A percentile compares a stretch with the other conserved stretches of the same genome.
Evolutionary conservation across 2,329 filamentous ascomycete species (phyloP).

Genomic region (Diaporthe batatas): DNA sequence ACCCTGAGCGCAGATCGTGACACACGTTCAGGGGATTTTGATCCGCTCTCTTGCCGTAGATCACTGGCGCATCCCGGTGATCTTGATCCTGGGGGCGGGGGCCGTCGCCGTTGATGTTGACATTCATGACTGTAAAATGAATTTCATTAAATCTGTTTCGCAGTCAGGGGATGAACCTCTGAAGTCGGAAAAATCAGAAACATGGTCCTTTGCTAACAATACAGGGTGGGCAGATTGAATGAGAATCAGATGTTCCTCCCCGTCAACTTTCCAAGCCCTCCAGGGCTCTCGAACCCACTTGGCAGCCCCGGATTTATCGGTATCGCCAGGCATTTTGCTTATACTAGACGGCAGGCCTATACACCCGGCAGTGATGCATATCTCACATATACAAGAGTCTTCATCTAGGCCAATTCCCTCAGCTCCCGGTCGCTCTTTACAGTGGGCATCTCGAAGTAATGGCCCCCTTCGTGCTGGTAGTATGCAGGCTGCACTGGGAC

Average conservation of each 20-base stretch:
- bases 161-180: too few species aligned
- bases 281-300: too few species aligned
- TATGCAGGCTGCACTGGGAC: conserved; percentile 14
- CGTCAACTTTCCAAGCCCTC: not conserved
- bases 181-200: not conserved
- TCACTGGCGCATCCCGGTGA: not conserved
- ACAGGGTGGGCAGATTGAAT: too few species aligned
- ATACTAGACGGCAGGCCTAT: not conserved
- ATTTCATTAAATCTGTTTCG: not conserved
- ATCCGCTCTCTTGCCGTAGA: not conserved
- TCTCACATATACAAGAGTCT: too few species aligned
- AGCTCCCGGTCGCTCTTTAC: conserved; percentile 50
- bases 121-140: not conserved
- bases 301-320: not conserved
- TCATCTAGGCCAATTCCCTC: conserved; percentile 49
- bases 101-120: not conserved
- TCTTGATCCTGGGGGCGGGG: not conserved
- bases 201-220: not conserved
- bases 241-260: not conserved
- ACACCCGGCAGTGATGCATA: too few species aligned
- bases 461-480: conserved; percentile 31
- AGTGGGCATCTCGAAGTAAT: conserved; percentile 50
- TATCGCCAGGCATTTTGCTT: not conserved
- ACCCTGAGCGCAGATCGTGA: not conserved
- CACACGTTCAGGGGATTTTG: not conserved